These are phyloP conservation scores for Candida vartiovaarae DNA, from an alignment of 805 yeast genomes.

Conservation along the genomic window DNA sequence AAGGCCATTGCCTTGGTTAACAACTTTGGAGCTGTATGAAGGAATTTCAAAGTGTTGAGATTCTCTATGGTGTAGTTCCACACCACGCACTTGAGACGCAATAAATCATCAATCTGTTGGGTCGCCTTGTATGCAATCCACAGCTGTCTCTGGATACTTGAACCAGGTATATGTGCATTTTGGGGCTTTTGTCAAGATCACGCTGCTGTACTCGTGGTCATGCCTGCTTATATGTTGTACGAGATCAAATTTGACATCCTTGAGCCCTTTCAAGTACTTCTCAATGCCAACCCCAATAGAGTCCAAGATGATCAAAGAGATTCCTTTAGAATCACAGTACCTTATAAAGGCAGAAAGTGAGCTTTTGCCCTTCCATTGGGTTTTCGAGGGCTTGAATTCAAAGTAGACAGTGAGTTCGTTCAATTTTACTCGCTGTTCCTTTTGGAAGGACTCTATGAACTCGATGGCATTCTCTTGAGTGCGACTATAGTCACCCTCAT, in stretches of 20 bases:
- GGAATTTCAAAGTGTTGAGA: background rate
- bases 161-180: background rate
- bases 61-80: slow-evolving; percentile 1
- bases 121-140: background rate
- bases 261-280: background rate
- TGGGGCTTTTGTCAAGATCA: background rate
- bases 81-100: background rate
- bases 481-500: too few species aligned
- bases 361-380: background rate
- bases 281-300: background rate
- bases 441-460: background rate
- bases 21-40: background rate
- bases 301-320: background rate
- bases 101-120: background rate
- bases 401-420: background rate
- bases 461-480: background rate
- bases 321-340: background rate
- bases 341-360: background rate
- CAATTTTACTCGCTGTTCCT: background rate
- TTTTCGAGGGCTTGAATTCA: background rate
- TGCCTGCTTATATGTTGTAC: background rate
- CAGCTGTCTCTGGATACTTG: background rate
- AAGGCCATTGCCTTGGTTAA: background rate
- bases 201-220: background rate
- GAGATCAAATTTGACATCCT: background rate